phyloP scores from a whole-genome alignment of 441 rosid genomes.

The Euphorbia celastroides region DNA sequence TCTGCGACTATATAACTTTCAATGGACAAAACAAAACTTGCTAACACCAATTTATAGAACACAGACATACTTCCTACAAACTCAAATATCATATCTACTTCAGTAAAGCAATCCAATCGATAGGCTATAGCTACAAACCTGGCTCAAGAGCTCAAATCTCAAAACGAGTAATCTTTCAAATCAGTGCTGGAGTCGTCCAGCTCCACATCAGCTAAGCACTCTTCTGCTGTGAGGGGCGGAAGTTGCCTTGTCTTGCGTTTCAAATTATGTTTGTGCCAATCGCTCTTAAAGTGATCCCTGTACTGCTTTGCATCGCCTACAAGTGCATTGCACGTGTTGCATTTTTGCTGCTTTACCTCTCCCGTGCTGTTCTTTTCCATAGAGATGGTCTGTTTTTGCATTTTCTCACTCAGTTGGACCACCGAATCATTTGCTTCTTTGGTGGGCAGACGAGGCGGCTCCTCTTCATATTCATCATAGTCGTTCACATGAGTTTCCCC shows the following conservation, averaged over 20 bases:
- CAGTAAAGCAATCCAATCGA: too few relatives aligned
- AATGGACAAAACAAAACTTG: too few relatives aligned
- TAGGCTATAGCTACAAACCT: too few relatives aligned
- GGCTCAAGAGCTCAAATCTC: conserved; percentile 27
- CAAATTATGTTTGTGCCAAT: conserved; percentile 94
- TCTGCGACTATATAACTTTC: too few relatives aligned
- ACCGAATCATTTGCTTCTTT: conserved; percentile 32
- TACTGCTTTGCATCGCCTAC: conserved; percentile 73
- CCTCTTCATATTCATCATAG: conserved; percentile 67
- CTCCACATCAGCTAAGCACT: conserved; percentile 69
- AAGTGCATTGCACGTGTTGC: conserved; percentile 74
- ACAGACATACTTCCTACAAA: not conserved
- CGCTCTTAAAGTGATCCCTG: conserved; percentile 88
- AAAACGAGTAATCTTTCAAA: conserved; percentile 86
- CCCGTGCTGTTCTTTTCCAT: conserved; percentile 31
- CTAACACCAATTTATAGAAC: not conserved
- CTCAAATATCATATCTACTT: too few relatives aligned
- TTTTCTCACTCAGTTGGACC: conserved; percentile 46
- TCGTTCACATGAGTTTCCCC: conserved; percentile 86
- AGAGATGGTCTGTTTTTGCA: conserved; percentile 53
- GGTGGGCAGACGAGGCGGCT: conserved; percentile 25
- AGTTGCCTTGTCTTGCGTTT: conserved; percentile 77
- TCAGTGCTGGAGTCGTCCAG: conserved; percentile 57
- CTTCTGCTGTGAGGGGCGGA: conserved; percentile 70
- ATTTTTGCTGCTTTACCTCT: conserved; percentile 60